phyloP scores from a whole-genome alignment of 2,329 filamentous ascomycete species.

The Canariomyces notabilis region DNA sequence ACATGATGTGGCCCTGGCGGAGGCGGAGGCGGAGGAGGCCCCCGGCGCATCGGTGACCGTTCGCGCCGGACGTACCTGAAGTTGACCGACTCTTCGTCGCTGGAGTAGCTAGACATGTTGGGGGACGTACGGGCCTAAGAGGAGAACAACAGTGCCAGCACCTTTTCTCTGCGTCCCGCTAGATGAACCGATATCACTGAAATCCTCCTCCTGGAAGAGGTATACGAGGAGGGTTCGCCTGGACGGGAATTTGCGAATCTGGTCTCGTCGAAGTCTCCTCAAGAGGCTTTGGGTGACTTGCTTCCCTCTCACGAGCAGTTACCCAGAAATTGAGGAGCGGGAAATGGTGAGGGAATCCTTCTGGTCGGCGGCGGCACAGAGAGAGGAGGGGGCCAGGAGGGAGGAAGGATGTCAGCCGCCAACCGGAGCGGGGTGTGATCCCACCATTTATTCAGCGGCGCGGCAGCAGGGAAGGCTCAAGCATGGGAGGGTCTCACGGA shows the following conservation, averaged over 20 bases:
- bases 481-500: conserved; percentile 9
- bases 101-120: conserved; percentile 24
- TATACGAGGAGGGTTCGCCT: background rate
- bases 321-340: background rate
- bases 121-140: background rate
- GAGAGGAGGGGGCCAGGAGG: conserved; percentile 23
- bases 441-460: conserved; percentile 26
- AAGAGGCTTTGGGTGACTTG: too few relatives aligned
- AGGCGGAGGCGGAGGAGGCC: conserved; percentile 17
- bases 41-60: conserved; percentile 32
- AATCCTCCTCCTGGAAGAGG: background rate
- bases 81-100: conserved; percentile 52
- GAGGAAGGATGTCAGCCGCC: conserved; percentile 24
- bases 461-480: conserved; percentile 12
- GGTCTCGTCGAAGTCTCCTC: too few relatives aligned
- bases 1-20: conserved; percentile 39
- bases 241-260: too few relatives aligned
- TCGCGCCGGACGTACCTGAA: conserved; percentile 37
- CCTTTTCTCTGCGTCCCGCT: background rate
- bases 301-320: background rate
- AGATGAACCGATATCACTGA: background rate
- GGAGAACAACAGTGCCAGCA: background rate
- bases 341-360: conserved; percentile 5
- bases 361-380: conserved; percentile 16
- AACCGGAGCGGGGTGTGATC: conserved; percentile 27